Base-by-base conservation (phyloP, 2,329 filamentous ascomycete species). In the Cordyceps javanica region DNA sequence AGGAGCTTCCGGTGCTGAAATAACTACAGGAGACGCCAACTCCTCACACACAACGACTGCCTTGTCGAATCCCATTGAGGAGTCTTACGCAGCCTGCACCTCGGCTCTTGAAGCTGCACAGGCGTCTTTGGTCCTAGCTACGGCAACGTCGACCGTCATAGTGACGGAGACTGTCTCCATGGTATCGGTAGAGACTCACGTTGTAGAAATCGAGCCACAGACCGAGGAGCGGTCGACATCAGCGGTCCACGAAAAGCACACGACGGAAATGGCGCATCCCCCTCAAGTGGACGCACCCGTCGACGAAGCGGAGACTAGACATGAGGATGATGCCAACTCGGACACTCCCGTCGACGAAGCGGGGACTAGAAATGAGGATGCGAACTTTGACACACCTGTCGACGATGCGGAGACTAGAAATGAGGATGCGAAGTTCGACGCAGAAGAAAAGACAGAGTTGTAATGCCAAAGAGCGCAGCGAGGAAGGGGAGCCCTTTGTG, bases 101-200 rank as follows among this genome's bases (percentile, higher is more conserved):
- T 45, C 58, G 26, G 56, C 57, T 49, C 61, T 57, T n/a, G 59
- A 72, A 68, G 2, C 25, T 55, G 59, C 51, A 16, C 42, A 62
- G 21, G 55, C 49, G 10, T 60, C 54, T 16, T 36, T 52, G 23
- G 51, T 49, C 30, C 30, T 44, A 3, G 45, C 32, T 5, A 30
- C 51, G 28, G 9, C 55, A 28, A 48, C 55, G 8, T 42, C 55
- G 23, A 76, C 72, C 7, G 65, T 70, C 2, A 73, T 68, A 1
- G 63, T 69, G 53, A 67, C 69, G 25, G 67, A 68, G 19, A 70
- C 67, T 30, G 62, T 68, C 5, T 67, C 66, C 8, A 65, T 65
- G 38, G 67, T 66, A 10, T 42, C 26, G 21, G 23, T 16, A 8
- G 57, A 53, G 32, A 59, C 57, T 3, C 11, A 44, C 32, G 45